Evolutionary conservation across 257 asterid genomes (phyloP), one percentile per base, ranked within the genome.

Genomic region (Solanum bukasovii): DNA sequence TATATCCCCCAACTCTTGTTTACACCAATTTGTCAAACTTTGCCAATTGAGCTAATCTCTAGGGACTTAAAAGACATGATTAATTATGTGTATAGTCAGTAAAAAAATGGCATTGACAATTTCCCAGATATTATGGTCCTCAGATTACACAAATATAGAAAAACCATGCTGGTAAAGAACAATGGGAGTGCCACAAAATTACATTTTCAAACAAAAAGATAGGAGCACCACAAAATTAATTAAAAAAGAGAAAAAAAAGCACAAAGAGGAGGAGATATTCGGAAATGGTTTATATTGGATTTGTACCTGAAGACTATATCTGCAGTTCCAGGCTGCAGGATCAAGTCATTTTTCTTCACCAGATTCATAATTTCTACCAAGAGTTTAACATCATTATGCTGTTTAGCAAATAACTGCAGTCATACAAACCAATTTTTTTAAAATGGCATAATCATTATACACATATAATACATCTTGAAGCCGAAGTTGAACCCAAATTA

Each of bases 291-390:
- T 7, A 27, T 52, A 37, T 44, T 77, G 23, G 77, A 56, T 65
- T 37, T 42, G 38, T 83, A 91, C 99, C 98, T 93, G 90, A 97
- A 93, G 84, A 96, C 93, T 89, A 94, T 90, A 89, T 96, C 99
- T 40, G 98, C 98, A 4, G 97, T 94, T 90, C 99, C 96, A 89
- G 98, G 93, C 90, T 94, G 99, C 89, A 96, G 84, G 81, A 98
- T 94, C 87, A 96, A 87, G 61, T 90, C 90, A 90, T 94, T 97
- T 90, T 89, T 94, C 90, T 93, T 91, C 91, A 94, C 90, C 86
- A 94, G 93, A 87, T 90, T 90, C 98, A 97, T 93, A 84, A 95
- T 89, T 88, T 94, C 92, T 72, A 85, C 92, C 98, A 95, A 92
- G 88, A 94, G 96, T 75, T 93, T 92, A 88, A 89, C 94, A 90